phyloP scores from a whole-genome alignment of 495 filamentous ascomycete species.

The Aspergillus bridgeri region DNA sequence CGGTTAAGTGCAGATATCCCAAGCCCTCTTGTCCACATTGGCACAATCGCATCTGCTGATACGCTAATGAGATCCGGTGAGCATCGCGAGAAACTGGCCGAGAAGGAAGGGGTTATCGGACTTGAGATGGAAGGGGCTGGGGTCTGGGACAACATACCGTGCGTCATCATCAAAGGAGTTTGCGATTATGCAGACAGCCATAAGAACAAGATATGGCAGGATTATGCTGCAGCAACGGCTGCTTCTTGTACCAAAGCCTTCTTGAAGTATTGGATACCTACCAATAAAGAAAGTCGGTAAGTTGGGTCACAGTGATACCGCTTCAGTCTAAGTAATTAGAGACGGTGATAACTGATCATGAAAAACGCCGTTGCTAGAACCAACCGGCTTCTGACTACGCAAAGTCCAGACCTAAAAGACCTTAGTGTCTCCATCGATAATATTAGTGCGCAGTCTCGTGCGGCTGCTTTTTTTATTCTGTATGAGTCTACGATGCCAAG shows the following conservation, averaged over 20 bases:
- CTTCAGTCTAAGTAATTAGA: not conserved
- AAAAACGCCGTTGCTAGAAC: no score
- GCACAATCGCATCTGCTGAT: not conserved
- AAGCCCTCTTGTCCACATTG: not conserved
- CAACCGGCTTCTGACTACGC: no score
- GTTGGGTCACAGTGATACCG: no score
- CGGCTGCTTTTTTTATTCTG: no score
- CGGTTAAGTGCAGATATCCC: not conserved
- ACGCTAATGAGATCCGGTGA: not conserved
- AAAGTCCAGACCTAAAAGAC: no score
- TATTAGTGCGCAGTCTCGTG: no score
- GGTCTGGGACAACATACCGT: not conserved
- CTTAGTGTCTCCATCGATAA: no score
- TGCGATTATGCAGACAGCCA: conserved; percentile 2
- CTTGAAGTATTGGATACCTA: not conserved
- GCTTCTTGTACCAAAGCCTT: not conserved
- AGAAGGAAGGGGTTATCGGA: not conserved
- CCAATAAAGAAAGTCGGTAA: not conserved
- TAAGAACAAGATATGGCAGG: not conserved
- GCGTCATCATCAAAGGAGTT: not conserved
- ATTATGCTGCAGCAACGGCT: not conserved
- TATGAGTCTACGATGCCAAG: no score
- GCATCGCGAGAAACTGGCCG: not conserved
- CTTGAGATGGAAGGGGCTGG: not conserved
- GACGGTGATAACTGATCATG: no score